Base-by-base conservation (phyloP, 257 asterid genomes). In the Hygrophila difformis region DNA sequence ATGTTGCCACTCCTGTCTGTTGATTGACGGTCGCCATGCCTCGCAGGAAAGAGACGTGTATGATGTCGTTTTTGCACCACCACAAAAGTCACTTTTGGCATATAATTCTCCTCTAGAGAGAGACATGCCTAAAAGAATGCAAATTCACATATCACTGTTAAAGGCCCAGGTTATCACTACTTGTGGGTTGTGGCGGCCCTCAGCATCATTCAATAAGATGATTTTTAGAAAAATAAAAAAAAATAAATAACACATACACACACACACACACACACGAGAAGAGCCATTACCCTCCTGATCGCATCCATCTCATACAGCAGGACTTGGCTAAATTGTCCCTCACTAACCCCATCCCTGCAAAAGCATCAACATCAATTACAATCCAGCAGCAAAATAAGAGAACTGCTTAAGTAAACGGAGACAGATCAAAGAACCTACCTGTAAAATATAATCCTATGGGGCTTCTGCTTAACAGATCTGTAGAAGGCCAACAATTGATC, bases 41-140 rank as follows among this genome's bases (percentile, higher is more conserved):
- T 51, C 2, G 43, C 69, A 16, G 97, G 64, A 43, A 89, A 89
- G 12, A 89, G 73, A 0, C 97, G 94, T 0, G 97, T 84, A 37
- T 88, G 96, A 39, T 88, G 97, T 37, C 97, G 75, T 81, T 88
- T 88, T 55, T 88, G 97, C 51, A 84, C 97, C 20, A 88, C 97
- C 1, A 88, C 62, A 46, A 88, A 84, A 11, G 97, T 88, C 1
- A 84, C 61, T 12, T 31, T 61, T 0, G 97, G 97, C 50, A 60
- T 4, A 48, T 84, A 89, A 10, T 10, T 4, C 11, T 34, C 67
- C 47, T 89, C 70, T 7, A 89, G 13, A 0, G 94, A 73, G 10
- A 0, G 2, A 17, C 97, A 89, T 0, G 97, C 97, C 97, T 89
- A 67, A 40, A 56, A 41, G 44, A 39, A 16, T 55, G 24, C 39